Evolutionary conservation across 2,329 filamentous ascomycete genomes (phyloP), one percentile per base, ranked within the genome.

Genomic region (Aspergillus persii): DNA sequence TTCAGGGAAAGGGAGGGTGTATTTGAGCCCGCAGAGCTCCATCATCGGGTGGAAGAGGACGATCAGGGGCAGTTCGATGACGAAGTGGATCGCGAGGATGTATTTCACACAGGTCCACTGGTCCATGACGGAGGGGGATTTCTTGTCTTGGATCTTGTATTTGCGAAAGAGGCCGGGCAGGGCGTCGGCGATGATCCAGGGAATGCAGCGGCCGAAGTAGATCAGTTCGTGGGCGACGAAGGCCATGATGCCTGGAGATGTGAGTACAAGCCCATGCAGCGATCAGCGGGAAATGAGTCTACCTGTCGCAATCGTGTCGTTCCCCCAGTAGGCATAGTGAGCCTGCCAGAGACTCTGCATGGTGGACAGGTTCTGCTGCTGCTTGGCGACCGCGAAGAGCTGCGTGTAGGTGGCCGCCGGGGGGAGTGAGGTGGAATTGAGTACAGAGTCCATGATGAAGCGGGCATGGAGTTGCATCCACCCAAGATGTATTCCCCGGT

Each of bases 311-410:
- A 98, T 86, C 54, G 89, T 87, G 77, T 98, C 94, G 77, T 98
- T 97, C 76, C 95, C 90, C 89, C 97, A 96, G 83, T 87, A 98
- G 23, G 93, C 84, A 76, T 98, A 98, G 92, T 92, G 96, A 46
- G 91, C 87, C 80, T 90, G 89, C 94, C 94, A 98, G 68, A 96
- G 83, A 74, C 89, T 88, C 84, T 98, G 94, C 71, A 87, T 80
- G 67, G 90, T 83, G 77, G 91, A 96, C 71, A 97, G 87, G 68
- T 91, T 86, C 58, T 95, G 86, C 84, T 96, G 93, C 82, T 84
- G 84, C 68, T 85, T 82, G 36, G 88, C 83, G 68, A 86, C 80
- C 60, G 86, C 79, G 71, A 84, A 86, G 57, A 86, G 82, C 68
- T 80, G 82, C 82, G 83, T 85, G 76, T 88, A 89, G 50, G 84